Base-by-base conservation (phyloP, 768 basidiomycete species). In the Macrolepiota dolichaula region DNA sequence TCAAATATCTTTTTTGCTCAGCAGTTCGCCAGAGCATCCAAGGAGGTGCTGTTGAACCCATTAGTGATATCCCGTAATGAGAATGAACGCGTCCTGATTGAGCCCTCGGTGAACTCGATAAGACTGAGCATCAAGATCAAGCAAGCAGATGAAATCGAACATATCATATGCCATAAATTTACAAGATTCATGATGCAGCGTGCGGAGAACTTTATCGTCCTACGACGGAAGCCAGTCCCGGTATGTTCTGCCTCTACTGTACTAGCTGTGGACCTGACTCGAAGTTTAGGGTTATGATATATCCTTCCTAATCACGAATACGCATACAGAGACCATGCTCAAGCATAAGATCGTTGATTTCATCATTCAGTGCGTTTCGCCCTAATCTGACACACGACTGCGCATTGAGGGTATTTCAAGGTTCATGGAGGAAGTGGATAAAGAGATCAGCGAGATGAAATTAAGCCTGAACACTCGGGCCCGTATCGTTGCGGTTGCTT, bases 321-420 rank as follows among this genome's bases (percentile, higher is more conserved):
- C 89, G 55, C 95, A 99, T 73, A 84, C 95, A 35, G 96, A 98
- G 74, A 96, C 93, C 10, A 98, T 99, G 97, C 81, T 98, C 66
- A 99, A 98, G 78, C 97, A 99, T 77, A 98, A 98, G 79, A 91
- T 99, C 55, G 97, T 99, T 38, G 97, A 99, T 77, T 99, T 99
- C 75, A 97, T 99, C 77, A 97, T 98, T 66, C 94, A 98, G 93
- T 96, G 64, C 51, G 88, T 77, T 53, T 55, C 24, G 15, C 2
- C 52, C 17, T 27, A 3, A 19, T 42, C 17, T 17, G 5, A 24
- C 29, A 12, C 1, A 13, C 40, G 10, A 32, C 27, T 40, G 9
- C 17, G 35, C 52, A 38, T 61, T 65, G 38, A 67, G 27, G 44
- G 15, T 38, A 38, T 38, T 22, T 25, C 40, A 64, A 95, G 92